Base-by-base conservation (phyloP, 345 rosid species). In the Diplotaxis tenuifolia region DNA sequence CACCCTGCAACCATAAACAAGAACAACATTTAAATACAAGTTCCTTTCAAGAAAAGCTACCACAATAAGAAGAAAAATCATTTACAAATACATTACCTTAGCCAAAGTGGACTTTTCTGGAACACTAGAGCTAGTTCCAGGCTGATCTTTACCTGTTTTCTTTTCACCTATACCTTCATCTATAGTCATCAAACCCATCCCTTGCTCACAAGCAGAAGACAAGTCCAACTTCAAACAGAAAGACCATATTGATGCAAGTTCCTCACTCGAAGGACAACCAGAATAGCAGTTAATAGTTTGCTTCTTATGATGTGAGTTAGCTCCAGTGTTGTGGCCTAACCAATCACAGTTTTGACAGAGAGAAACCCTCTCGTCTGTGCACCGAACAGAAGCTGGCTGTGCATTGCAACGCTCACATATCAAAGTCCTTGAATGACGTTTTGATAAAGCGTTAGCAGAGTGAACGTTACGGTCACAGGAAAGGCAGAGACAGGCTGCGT, bases 331-430 rank as follows among this genome's bases (percentile, higher is more conserved):
- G 67, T 93, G 97, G 42, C 88, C 88, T 8, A 42, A 65, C 93
- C 95, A 88, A 82, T 94, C 95, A 84, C 98, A 94, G 76, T 86
- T 89, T 73, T 94, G 98, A 84, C 98, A 94, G 8, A 94, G 82
- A 42, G 91, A 89, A 19, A 85, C 71, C 62, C 73, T 91, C 78
- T 91, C 95, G 50, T 88, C 92, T 0, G 58, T 65, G 79, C 93
- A 88, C 75, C 96, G 84, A 71, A 91, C 86, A 6, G 80, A 34
- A 0, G 96, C 90, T 9, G 98, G 95, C 50, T 91, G 95, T 0
- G 87, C 84, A 77, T 82, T 84, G 75, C 98, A 94, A 70, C 91
- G 88, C 50, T 89, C 97, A 62, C 97, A 94, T 74, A 91, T 4
- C 47, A 94, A 81, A 16, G 90, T 88, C 75, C 98, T 78, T 0